Percentiles rank a stretch among this genome's conserved stretches.
These are phyloP conservation scores for Mycosphaerella sp. DNA, from an alignment of 2,329 filamentous ascomycete species.

Conservation along the genomic window DNA sequence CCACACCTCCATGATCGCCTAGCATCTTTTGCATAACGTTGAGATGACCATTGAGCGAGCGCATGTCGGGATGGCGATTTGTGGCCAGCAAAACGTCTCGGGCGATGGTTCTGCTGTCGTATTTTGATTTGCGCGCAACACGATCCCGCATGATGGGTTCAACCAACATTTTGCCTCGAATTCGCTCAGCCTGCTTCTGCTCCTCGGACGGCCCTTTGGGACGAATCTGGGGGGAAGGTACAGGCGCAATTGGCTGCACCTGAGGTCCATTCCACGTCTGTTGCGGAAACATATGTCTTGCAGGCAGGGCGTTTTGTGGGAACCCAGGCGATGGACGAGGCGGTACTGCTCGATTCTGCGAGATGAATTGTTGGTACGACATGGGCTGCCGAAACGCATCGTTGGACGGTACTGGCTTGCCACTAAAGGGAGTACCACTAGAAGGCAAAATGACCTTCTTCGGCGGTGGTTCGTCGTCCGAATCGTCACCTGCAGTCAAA, in stretches of 20 bases:
- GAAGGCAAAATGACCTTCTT: constrained; percentile 32
- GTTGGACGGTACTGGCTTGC: constrained; percentile 10
- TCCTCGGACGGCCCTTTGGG: constrained; percentile 28
- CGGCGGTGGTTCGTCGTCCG: constrained; percentile 44
- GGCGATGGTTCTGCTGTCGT: constrained; percentile 58
- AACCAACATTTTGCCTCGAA: constrained; percentile 36
- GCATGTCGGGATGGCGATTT: constrained; percentile 55
- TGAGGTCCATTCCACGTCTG: constrained; percentile 6
- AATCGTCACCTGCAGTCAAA: constrained; percentile 37
- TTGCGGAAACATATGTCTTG: constrained; percentile 1
- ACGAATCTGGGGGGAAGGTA: constrained; percentile 11
- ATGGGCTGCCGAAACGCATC: constrained; percentile 17
- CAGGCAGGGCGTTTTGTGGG: background rate
- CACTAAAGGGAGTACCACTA: constrained; percentile 6
- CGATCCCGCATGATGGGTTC: constrained; percentile 44
- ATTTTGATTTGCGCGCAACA: constrained; percentile 46
- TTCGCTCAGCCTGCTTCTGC: constrained; percentile 27
- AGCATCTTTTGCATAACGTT: constrained; percentile 38
- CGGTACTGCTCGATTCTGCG: constrained; percentile 6
- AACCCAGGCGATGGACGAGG: background rate
- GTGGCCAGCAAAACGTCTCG: constrained; percentile 57
- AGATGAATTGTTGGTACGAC: constrained; percentile 16
- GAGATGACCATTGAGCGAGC: constrained; percentile 55
- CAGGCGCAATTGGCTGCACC: constrained; percentile 9
- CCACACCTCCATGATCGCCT: constrained; percentile 31